Conservation (phyloP, 768 basidiomycete genomes). For the Pleurotus giganteus region DNA sequence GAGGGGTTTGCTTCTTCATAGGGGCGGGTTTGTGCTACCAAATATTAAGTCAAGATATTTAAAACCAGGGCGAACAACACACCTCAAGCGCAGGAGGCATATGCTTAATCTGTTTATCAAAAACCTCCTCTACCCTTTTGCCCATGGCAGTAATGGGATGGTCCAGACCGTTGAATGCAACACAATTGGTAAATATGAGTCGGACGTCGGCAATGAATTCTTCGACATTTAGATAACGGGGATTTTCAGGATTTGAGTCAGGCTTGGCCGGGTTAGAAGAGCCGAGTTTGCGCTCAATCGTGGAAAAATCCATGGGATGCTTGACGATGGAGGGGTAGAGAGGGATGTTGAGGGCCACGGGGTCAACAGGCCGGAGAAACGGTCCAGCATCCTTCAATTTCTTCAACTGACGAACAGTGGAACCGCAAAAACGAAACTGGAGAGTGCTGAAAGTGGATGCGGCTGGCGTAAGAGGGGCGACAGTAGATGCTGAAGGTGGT, state of each 20-base stretch:
- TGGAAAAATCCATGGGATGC: slow-evolving; percentile 91
- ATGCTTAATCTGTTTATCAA: slow-evolving; percentile 86
- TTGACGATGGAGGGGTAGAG: slow-evolving; percentile 88
- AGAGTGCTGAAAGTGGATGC: slow-evolving; percentile 52
- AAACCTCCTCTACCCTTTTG: slow-evolving; percentile 76
- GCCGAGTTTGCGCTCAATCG: slow-evolving; percentile 83
- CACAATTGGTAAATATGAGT: slow-evolving; percentile 84
- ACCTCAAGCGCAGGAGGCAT: slow-evolving; percentile 80
- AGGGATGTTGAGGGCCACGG: slow-evolving; percentile 77
- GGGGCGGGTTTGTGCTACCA: slow-evolving; percentile 37
- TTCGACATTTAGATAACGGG: slow-evolving; percentile 74
- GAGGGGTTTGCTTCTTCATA: slow-evolving; percentile 43
- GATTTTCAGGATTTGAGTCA: slow-evolving; percentile 64
- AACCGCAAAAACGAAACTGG: slow-evolving; percentile 80
- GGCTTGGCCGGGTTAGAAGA: slow-evolving; percentile 80
- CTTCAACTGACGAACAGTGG: slow-evolving; percentile 78
- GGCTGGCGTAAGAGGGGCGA: slow-evolving; percentile 11
- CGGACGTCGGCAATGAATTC: slow-evolving; percentile 87
- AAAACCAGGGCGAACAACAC: slow-evolving; percentile 23
- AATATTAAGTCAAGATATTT: slow-evolving; percentile 4
- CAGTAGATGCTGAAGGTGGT: slow-evolving; percentile 20
- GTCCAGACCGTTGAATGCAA: slow-evolving; percentile 91
- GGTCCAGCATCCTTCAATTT: slow-evolving; percentile 80
- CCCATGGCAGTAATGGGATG: slow-evolving; percentile 80
- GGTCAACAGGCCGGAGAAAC: slow-evolving; percentile 88